Evolutionary conservation across 306 rosid genomes (phyloP).

Genomic region (Prunus salicina): DNA sequence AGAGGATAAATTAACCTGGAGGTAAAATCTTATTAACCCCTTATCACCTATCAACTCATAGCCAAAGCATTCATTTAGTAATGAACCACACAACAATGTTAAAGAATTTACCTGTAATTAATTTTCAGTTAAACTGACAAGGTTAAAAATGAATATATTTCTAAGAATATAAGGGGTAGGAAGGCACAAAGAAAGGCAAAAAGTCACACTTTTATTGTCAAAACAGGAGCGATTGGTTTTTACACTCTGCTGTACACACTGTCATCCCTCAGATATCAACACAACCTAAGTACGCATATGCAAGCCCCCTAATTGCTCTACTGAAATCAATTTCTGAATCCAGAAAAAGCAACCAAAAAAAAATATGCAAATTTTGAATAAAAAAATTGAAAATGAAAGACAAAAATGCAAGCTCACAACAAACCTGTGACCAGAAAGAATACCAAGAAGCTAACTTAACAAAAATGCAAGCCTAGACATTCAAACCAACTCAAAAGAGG

Average conservation of each 20-base stretch:
- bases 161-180: too few species aligned
- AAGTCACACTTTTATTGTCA: constrained; percentile 44
- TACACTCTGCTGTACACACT: constrained; percentile 82
- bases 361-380: constrained; percentile 27
- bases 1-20: too few species aligned
- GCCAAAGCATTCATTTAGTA: too few species aligned
- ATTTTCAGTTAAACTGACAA: too few species aligned
- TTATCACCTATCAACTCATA: too few species aligned
- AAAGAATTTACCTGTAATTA: too few species aligned
- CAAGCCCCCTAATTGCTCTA: constrained; percentile 51
- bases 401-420: constrained; percentile 42
- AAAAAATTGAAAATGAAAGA: constrained; percentile 9
- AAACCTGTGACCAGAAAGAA: constrained; percentile 50
- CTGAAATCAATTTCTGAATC: constrained; percentile 35
- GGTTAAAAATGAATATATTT: too few species aligned
- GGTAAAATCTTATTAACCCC: too few species aligned
- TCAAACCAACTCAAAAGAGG: constrained; percentile 40
- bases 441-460: constrained; percentile 49
- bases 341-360: constrained; percentile 5
- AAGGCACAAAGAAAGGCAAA: constrained; percentile 1
- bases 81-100: too few species aligned
- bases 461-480: constrained; percentile 41
- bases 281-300: constrained; percentile 54
- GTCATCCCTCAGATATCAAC: constrained; percentile 39
- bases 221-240: constrained; percentile 40